Percentiles rank a stretch among this genome's conserved stretches.
phyloP scores from a whole-genome alignment of 1,139 yeast species.

The Kodamaea arcana region DNA sequence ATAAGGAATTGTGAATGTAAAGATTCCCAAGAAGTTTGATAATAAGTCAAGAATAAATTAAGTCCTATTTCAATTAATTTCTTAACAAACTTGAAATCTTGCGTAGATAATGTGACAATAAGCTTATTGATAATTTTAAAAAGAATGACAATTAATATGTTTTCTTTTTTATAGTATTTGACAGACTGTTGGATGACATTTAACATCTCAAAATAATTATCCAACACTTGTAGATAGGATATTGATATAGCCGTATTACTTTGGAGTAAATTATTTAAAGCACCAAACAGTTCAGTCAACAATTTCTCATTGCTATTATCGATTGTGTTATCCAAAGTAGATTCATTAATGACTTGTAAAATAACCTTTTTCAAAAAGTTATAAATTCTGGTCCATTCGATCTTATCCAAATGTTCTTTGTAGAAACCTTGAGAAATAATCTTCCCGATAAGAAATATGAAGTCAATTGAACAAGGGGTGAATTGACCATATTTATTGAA shows the following conservation, averaged over 20 bases:
- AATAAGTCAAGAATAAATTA: constrained; percentile 21
- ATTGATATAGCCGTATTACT: constrained; percentile 24
- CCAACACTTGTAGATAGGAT: constrained; percentile 17
- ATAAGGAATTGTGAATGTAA: constrained; percentile 31
- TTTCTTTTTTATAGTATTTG: constrained; percentile 20
- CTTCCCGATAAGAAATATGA: constrained; percentile 24
- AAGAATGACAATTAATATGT: constrained; percentile 18
- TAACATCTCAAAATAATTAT: constrained; percentile 21
- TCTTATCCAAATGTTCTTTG: constrained; percentile 34
- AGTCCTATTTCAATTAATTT: constrained; percentile 31
- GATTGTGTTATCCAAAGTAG: constrained; percentile 2
- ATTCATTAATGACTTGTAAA: constrained; percentile 1
- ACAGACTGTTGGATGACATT: constrained; percentile 19
- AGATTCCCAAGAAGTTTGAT: constrained; percentile 28
- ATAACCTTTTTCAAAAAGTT: constrained; percentile 16
- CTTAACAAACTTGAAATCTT: constrained; percentile 28
- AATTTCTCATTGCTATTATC: constrained; percentile 20
- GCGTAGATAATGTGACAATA: constrained; percentile 27
- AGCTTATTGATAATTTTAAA: constrained; percentile 37
- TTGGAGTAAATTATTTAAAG: constrained; percentile 23
- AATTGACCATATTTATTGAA: constrained; percentile 12
- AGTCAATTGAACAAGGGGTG: constrained; percentile 34
- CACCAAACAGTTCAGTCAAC: constrained; percentile 23
- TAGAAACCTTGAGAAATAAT: constrained; percentile 30
- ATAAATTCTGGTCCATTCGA: constrained; percentile 28